A percentile compares a stretch with the other conserved stretches of the same genome.
phyloP scores from a whole-genome alignment of 2,329 filamentous ascomycete species.

The Arthrobotrys musiformis region DNA sequence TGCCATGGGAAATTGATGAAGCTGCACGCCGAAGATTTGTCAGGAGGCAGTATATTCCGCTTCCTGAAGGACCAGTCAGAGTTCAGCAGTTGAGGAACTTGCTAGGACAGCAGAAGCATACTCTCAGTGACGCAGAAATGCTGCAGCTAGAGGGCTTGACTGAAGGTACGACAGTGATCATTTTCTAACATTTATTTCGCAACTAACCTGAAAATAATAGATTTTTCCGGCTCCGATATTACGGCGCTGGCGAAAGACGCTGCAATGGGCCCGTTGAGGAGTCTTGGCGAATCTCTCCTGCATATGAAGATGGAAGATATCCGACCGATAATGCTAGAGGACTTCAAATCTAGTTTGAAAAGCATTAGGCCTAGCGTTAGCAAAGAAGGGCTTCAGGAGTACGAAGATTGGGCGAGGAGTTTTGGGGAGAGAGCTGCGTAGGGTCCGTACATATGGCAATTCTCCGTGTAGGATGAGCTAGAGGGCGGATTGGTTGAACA shows the following conservation, averaged over 20 bases:
- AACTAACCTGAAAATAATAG: constrained; percentile 65
- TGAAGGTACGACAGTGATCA: constrained; percentile 79
- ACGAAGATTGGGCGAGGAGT: constrained; percentile 92
- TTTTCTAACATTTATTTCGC: background rate
- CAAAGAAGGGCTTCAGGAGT: constrained; percentile 82
- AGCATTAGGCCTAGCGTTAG: constrained; percentile 92
- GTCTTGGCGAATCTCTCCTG: constrained; percentile 86
- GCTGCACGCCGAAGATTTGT: constrained; percentile 91
- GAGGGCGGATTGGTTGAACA: constrained; percentile 8
- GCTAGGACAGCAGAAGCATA: constrained; percentile 87
- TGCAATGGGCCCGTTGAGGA: constrained; percentile 93
- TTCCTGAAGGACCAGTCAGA: constrained; percentile 86
- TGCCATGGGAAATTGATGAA: constrained; percentile 98
- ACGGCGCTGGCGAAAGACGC: constrained; percentile 97
- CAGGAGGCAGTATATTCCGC: constrained; percentile 89
- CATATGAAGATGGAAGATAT: constrained; percentile 96
- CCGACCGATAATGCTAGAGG: constrained; percentile 80
- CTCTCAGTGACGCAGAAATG: constrained; percentile 77
- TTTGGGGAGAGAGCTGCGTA: constrained; percentile 78
- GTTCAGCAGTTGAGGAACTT: constrained; percentile 81
- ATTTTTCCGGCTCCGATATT: constrained; percentile 97
- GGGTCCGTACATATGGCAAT: constrained; percentile 64
- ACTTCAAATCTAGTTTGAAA: constrained; percentile 84
- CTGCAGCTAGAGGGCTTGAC: constrained; percentile 79
- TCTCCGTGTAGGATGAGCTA: constrained; percentile 27